These are phyloP conservation scores for Pythium volutum DNA, from an alignment of 352 stramenopile species.

Conservation along the genomic window DNA sequence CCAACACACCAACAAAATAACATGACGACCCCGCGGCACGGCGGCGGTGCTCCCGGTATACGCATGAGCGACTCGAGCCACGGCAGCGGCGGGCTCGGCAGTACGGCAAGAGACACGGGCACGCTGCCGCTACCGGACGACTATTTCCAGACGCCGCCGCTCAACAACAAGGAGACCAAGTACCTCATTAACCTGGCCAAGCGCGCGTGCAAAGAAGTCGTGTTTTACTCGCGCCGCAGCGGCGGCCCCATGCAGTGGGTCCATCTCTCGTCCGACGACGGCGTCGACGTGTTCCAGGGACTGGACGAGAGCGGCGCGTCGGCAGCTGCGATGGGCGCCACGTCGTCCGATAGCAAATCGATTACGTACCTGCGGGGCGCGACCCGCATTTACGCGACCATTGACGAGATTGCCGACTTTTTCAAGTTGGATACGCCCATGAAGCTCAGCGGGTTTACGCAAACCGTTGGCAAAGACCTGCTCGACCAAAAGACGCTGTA, in stretches of 20 bases:
- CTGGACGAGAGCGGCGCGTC: slow-evolving; percentile 39
- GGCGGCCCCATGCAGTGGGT: slow-evolving; percentile 81
- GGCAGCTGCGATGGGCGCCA: not conserved
- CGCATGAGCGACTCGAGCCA: slow-evolving; percentile 14
- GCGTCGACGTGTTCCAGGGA: slow-evolving; percentile 75
- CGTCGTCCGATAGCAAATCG: slow-evolving; percentile 22
- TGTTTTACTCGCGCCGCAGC: slow-evolving; percentile 70
- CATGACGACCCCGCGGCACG: slow-evolving; percentile 8
- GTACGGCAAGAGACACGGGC: not conserved
- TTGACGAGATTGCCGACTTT: slow-evolving; percentile 81
- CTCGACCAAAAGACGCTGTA: slow-evolving; percentile 79
- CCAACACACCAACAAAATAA: not conserved
- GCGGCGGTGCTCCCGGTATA: too few species aligned
- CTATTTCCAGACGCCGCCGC: slow-evolving; percentile 59
- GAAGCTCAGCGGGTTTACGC: slow-evolving; percentile 65
- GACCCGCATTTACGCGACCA: slow-evolving; percentile 68
- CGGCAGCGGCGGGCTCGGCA: not conserved
- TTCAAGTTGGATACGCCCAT: slow-evolving; percentile 70
- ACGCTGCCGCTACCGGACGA: slow-evolving; percentile 60
- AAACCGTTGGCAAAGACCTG: slow-evolving; percentile 74
- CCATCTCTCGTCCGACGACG: slow-evolving; percentile 60
- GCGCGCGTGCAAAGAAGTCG: slow-evolving; percentile 80
- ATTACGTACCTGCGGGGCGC: slow-evolving; percentile 70
- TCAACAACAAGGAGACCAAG: slow-evolving; percentile 62
- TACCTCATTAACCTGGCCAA: slow-evolving; percentile 72